These are phyloP conservation scores for Apiotrichum brassicae DNA, from an alignment of 1,284 basidiomycete genomes.

Conservation along the genomic window DNA sequence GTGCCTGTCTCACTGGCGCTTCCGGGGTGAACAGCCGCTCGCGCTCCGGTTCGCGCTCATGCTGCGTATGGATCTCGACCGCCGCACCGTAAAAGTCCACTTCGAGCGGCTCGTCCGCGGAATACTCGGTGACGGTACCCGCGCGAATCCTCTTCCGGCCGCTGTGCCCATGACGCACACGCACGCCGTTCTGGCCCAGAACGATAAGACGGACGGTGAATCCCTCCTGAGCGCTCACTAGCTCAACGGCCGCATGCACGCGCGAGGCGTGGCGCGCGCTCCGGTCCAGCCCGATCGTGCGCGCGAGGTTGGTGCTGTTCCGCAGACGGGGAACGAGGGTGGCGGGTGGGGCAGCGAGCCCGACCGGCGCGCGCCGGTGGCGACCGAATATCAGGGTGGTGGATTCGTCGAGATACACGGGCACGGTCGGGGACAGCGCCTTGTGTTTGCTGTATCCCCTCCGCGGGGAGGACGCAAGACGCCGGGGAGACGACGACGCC, in stretches of 20 bases:
- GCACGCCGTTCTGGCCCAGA: conserved; percentile 45
- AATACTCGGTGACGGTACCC: conserved; percentile 10
- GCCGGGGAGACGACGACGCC: conserved; percentile 34
- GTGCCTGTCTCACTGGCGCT: background rate
- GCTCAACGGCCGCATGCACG: conserved; percentile 37
- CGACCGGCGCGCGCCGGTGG: conserved; percentile 17
- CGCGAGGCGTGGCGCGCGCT: conserved; percentile 39
- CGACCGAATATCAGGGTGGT: conserved; percentile 36
- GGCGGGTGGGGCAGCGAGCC: background rate
- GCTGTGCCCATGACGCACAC: conserved; percentile 14
- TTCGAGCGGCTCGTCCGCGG: conserved; percentile 13
- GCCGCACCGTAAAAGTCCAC: conserved; percentile 41
- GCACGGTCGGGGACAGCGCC: background rate
- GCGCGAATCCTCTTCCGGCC: conserved; percentile 6
- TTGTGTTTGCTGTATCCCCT: background rate
- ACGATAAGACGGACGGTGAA: conserved; percentile 31
- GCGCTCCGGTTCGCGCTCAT: conserved; percentile 4
- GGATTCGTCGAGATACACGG: conserved; percentile 17
- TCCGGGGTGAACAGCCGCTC: conserved; percentile 13
- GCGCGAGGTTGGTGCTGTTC: conserved; percentile 11
- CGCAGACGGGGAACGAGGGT: conserved; percentile 1
- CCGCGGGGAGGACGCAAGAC: conserved; percentile 19
- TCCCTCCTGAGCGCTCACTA: conserved; percentile 6
- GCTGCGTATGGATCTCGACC: conserved; percentile 15
- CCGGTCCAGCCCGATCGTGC: conserved; percentile 34